Percentiles rank a stretch among this genome's conserved stretches.
phyloP scores from a whole-genome alignment of 2,329 filamentous ascomycete genomes.

The Alternaria burnsii region DNA sequence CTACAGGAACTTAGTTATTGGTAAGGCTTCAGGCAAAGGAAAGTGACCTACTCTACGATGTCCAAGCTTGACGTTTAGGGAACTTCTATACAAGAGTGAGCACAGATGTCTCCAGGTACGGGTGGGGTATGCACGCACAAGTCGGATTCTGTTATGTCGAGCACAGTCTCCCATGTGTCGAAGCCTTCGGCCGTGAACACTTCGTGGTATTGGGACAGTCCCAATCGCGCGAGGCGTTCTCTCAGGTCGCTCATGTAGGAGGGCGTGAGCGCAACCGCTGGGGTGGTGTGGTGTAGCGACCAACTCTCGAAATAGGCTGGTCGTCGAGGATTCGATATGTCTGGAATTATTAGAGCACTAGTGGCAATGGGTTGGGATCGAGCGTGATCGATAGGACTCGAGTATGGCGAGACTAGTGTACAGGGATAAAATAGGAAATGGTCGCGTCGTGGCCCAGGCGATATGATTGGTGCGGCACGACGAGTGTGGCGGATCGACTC shows the following conservation, averaged over 20 bases:
- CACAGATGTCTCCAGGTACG: slow-evolving; percentile 3
- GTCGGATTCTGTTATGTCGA: slow-evolving; percentile 85
- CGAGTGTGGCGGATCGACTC: slow-evolving; percentile 34
- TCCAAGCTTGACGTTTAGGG: slow-evolving; percentile 78
- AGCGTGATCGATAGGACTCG: slow-evolving; percentile 16
- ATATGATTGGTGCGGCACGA: slow-evolving; percentile 38
- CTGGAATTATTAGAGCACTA: slow-evolving; percentile 35
- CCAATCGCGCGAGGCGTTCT: slow-evolving; percentile 75
- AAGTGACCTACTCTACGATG: slow-evolving; percentile 73
- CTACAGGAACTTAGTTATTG: slow-evolving; percentile 52
- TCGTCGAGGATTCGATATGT: slow-evolving; percentile 58
- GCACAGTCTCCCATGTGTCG: slow-evolving; percentile 82
- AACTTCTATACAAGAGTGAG: slow-evolving; percentile 63
- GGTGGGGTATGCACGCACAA: slow-evolving; percentile 63
- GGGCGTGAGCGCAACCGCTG: slow-evolving; percentile 15
- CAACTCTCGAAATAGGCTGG: slow-evolving; percentile 9
- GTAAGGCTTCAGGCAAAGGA: background rate
- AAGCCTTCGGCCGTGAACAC: slow-evolving; percentile 80
- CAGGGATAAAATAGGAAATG: slow-evolving; percentile 45
- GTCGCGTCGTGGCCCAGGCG: slow-evolving; percentile 19
- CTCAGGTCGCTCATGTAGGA: slow-evolving; percentile 71
- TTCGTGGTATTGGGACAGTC: slow-evolving; percentile 78
- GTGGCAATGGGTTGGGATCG: slow-evolving; percentile 26
- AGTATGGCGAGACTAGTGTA: slow-evolving; percentile 33
- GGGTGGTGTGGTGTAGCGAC: slow-evolving; percentile 16